These are phyloP conservation scores for Pelargonium myrrhifolium DNA, from an alignment of 441 rosid species.

Conservation along the genomic window DNA sequence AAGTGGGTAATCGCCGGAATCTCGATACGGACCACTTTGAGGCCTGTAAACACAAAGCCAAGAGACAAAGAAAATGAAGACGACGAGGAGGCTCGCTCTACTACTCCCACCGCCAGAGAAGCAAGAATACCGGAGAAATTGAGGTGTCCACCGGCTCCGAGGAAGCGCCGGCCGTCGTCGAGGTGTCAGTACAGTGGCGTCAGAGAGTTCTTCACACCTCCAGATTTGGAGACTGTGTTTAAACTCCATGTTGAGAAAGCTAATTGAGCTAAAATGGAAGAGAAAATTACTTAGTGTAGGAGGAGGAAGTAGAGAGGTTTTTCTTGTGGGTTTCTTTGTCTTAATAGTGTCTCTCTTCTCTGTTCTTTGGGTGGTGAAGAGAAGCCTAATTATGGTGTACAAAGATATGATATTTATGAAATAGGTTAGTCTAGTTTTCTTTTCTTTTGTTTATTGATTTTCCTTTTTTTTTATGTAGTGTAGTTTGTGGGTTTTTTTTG, in stretches of 20 bases:
- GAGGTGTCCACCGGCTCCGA: conserved; percentile 73
- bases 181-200: conserved; percentile 42
- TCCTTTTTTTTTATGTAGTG: neutral
- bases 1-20: conserved; percentile 76
- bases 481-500: neutral
- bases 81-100: conserved; percentile 36
- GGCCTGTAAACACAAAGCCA: conserved; percentile 54
- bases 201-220: conserved; percentile 73
- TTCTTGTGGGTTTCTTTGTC: neutral
- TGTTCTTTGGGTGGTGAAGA: conserved; percentile 15
- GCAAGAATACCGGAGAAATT: conserved; percentile 62
- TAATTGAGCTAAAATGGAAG: conserved; percentile 13
- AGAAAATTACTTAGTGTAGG: conserved; percentile 13
- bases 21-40: conserved; percentile 42
- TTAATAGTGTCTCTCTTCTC: conserved; percentile 12
- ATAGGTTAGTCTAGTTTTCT: conserved; percentile 20
- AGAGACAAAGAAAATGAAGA: conserved; percentile 32
- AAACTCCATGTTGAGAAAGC: conserved; percentile 54
- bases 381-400: conserved; percentile 31
- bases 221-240: conserved; percentile 73
- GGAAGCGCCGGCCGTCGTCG: conserved; percentile 49
- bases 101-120: conserved; percentile 72
- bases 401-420: conserved; percentile 28
- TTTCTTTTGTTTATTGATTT: neutral
- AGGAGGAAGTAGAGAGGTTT: conserved; percentile 11